phyloP scores from a whole-genome alignment of 768 basidiomycete species.

The Phylloporus arenicola region DNA sequence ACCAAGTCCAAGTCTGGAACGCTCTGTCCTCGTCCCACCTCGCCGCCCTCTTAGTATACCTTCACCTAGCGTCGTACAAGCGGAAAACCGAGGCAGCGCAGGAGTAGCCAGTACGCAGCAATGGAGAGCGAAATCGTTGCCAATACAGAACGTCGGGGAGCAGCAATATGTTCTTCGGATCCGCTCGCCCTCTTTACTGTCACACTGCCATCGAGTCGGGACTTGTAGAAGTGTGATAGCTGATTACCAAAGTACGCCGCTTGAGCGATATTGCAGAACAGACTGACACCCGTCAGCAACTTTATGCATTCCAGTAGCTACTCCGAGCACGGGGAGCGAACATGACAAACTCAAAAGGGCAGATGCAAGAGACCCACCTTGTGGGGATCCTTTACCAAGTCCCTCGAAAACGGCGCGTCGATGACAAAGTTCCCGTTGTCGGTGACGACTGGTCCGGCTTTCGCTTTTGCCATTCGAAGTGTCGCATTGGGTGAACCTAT shows the following conservation, averaged over 20 bases:
- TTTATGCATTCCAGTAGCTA: no score
- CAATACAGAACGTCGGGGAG: no score
- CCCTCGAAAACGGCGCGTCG: conserved; percentile 83
- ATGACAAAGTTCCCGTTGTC: conserved; percentile 98
- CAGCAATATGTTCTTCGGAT: conserved; percentile 14
- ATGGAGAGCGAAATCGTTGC: no score
- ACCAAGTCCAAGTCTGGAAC: no score
- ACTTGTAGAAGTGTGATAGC: conserved; percentile 33
- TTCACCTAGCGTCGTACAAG: no score
- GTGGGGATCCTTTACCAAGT: conserved; percentile 30
- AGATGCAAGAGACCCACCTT: no score
- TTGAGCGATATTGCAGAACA: conserved; percentile 90
- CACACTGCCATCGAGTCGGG: conserved; percentile 36
- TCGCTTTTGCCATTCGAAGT: conserved; percentile 88
- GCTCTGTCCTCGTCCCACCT: no score
- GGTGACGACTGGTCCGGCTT: conserved; percentile 92
- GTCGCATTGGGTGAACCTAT: conserved; percentile 64
- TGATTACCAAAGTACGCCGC: conserved; percentile 96
- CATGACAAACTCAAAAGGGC: no score
- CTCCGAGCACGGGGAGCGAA: no score
- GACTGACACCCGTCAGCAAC: conserved; percentile 90
- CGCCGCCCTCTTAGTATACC: no score
- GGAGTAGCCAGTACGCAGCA: no score
- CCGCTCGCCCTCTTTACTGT: conserved; percentile 45
- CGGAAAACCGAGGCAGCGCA: no score